phyloP scores from a whole-genome alignment of 208 protist species.

The Trypanosoma rangeli region DNA sequence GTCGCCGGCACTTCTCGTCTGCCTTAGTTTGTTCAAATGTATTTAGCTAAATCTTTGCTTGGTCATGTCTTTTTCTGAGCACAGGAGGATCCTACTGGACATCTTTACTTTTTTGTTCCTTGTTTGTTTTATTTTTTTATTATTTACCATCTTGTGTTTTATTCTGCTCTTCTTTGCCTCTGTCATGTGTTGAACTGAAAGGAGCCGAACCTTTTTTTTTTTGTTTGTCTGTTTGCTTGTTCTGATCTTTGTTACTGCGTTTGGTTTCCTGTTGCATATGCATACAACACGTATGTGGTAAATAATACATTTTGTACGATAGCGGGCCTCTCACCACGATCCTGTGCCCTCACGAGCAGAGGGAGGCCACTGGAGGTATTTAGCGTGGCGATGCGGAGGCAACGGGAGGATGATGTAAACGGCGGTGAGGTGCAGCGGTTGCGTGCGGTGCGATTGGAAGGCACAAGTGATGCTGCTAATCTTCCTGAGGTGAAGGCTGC shows the following conservation, averaged over 20 bases:
- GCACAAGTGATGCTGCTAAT: neutral
- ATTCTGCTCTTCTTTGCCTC: neutral
- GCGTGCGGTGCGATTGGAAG: neutral
- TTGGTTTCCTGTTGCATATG: neutral
- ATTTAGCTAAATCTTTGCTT: no score
- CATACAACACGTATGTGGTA: neutral
- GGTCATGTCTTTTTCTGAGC: neutral
- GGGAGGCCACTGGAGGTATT: neutral
- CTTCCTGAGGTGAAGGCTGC: neutral
- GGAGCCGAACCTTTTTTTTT: neutral
- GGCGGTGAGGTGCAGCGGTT: neutral
- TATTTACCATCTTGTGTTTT: neutral
- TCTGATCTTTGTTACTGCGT: neutral
- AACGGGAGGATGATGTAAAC: neutral
- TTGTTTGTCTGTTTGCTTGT: neutral
- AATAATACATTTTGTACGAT: neutral
- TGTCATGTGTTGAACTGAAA: neutral
- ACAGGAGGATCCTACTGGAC: no score
- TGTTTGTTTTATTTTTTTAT: neutral
- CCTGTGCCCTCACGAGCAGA: neutral
- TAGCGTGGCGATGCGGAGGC: constrained; percentile 2
- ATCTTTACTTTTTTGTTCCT: no score
- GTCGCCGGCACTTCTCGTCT: no score
- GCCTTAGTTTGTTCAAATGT: no score
- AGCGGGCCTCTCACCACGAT: neutral